Evolutionary conservation across 2,329 filamentous ascomycete genomes (phyloP).

Genomic region (Madurella mycetomatis): DNA sequence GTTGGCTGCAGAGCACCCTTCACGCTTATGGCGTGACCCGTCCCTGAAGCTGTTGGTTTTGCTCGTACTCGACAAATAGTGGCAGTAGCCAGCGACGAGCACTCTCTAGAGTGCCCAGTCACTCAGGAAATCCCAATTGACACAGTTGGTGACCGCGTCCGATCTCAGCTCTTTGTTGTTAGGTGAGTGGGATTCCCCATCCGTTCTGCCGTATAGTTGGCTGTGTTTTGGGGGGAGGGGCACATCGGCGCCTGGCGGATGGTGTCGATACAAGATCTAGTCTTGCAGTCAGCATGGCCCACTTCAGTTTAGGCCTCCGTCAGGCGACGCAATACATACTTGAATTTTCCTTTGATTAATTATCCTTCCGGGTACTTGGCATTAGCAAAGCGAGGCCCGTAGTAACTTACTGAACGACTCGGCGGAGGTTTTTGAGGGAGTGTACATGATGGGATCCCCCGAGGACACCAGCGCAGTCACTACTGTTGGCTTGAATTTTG

Average conservation of each 20-base stretch:
- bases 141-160: neutral
- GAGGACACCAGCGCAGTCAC: neutral
- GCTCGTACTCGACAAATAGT: neutral
- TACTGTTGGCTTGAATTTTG: neutral
- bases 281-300: too few relatives aligned
- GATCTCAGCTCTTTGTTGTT: neutral
- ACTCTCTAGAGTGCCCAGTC: conserved; percentile 1
- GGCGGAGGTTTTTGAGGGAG: conserved; percentile 9
- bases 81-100: neutral
- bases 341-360: neutral
- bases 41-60: neutral
- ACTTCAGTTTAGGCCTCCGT: too few relatives aligned
- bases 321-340: neutral
- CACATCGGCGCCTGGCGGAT: neutral
- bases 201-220: neutral
- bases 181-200: neutral
- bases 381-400: neutral
- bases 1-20: too few relatives aligned
- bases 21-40: too few relatives aligned
- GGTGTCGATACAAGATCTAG: neutral
- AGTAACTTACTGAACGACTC: conserved; percentile 7
- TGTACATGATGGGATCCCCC: conserved; percentile 5
- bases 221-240: neutral
- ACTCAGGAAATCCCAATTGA: conserved; percentile 2
- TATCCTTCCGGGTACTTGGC: neutral